Conservation (phyloP, 2,329 filamentous ascomycete genomes). For the Dothidotthia symphoricarpi region DNA sequence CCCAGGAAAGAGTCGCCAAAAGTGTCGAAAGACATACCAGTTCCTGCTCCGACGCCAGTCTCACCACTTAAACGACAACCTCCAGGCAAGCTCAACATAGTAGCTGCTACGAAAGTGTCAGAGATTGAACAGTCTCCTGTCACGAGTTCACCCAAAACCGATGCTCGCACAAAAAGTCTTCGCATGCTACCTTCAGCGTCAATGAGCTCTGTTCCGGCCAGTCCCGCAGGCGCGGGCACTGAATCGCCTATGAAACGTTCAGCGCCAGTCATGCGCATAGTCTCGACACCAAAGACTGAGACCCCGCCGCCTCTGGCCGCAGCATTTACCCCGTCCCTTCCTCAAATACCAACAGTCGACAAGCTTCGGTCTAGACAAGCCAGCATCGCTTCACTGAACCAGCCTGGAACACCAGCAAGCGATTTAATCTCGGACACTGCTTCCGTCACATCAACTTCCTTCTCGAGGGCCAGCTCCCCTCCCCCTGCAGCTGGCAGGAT, state of each 20-base stretch:
- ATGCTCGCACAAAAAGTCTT: slow-evolving; percentile 23
- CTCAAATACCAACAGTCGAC: slow-evolving; percentile 38
- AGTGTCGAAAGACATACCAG: slow-evolving; percentile 7
- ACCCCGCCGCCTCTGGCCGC: slow-evolving; percentile 45
- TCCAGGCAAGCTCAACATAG: slow-evolving; percentile 51
- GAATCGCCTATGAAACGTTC: slow-evolving; percentile 46
- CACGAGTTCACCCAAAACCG: slow-evolving; percentile 19
- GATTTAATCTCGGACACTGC: slow-evolving; percentile 75
- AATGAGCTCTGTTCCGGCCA: slow-evolving; percentile 52
- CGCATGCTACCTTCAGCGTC: slow-evolving; percentile 40
- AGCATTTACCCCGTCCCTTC: slow-evolving; percentile 28
- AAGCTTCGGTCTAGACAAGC: slow-evolving; percentile 52
- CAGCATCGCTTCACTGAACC: slow-evolving; percentile 58
- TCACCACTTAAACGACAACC: slow-evolving; percentile 39
- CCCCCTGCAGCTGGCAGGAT: slow-evolving; percentile 59
- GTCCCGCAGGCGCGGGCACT: slow-evolving; percentile 53
- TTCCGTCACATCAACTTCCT: slow-evolving; percentile 69
- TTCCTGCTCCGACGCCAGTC: slow-evolving; percentile 11
- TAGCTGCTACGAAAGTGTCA: slow-evolving; percentile 36
- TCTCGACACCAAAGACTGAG: slow-evolving; percentile 66
- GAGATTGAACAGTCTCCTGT: slow-evolving; percentile 19
- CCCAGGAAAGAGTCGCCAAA: slow-evolving; percentile 14
- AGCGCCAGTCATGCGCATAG: slow-evolving; percentile 64
- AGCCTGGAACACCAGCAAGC: slow-evolving; percentile 71
- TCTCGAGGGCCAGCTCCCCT: slow-evolving; percentile 71